Percentiles rank a stretch among this genome's conserved stretches.
These are phyloP conservation scores for Melaleuca quinquenervia DNA, from an alignment of 345 rosid species.

Conservation along the genomic window DNA sequence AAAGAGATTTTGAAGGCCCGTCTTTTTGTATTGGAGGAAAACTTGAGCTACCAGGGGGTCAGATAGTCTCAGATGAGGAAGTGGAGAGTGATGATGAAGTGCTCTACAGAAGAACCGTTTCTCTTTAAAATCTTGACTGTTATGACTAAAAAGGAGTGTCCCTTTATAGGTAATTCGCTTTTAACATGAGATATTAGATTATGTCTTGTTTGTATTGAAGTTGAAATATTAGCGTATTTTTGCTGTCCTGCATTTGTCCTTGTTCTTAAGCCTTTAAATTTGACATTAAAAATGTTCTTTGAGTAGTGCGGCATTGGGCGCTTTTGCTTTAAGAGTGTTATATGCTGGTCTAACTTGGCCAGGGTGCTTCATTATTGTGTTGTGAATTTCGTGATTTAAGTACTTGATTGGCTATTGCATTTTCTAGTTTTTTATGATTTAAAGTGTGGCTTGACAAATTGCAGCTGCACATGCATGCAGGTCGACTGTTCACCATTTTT, in stretches of 20 bases:
- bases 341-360: neutral
- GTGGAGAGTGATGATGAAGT: conserved; percentile 70
- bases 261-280: neutral
- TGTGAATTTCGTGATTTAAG: neutral
- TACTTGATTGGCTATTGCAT: neutral
- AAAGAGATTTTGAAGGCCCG: conserved; percentile 59
- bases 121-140: conserved; percentile 16
- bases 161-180: neutral
- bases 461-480: neutral
- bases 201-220: neutral
- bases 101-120: conserved; percentile 43
- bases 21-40: conserved; percentile 71
- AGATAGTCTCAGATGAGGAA: conserved; percentile 66
- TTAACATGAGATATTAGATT: neutral
- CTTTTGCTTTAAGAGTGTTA: neutral
- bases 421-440: neutral
- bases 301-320: neutral
- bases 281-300: neutral
- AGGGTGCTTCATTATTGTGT: neutral
- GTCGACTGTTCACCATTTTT: neutral
- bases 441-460: neutral
- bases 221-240: neutral
- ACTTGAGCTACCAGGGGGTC: conserved; percentile 52
- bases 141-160: neutral
- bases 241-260: neutral